Evolutionary conservation across 257 asterid species (phyloP).

Genomic region (Scutellaria barbata): DNA sequence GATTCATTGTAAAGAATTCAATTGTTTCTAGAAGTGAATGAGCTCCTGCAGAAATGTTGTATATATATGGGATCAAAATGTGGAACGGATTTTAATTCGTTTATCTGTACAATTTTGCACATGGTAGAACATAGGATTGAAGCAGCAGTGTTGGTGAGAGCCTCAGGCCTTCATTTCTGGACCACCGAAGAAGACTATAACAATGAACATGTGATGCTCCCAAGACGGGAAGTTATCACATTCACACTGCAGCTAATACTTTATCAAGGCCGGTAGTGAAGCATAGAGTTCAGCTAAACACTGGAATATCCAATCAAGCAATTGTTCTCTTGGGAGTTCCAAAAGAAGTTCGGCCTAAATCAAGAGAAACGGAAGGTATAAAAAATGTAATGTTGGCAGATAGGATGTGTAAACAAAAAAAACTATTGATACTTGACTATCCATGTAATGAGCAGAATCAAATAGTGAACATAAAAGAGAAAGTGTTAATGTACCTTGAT

Average conservation of each 20-base stretch:
- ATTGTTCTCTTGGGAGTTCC: slow-evolving; percentile 95
- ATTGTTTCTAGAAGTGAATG: slow-evolving; percentile 11
- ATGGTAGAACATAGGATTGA: neutral
- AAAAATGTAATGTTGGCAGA: neutral
- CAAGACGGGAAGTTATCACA: slow-evolving; percentile 28
- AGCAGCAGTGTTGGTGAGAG: slow-evolving; percentile 33
- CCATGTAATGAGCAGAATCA: too few species aligned
- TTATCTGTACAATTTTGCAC: slow-evolving; percentile 27
- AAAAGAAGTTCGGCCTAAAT: slow-evolving; percentile 85
- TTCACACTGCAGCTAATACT: slow-evolving; percentile 54
- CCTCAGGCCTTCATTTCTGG: slow-evolving; percentile 24
- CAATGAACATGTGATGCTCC: slow-evolving; percentile 4
- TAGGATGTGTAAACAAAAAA: neutral
- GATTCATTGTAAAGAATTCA: neutral
- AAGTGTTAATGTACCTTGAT: slow-evolving; percentile 62
- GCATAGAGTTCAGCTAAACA: slow-evolving; percentile 89
- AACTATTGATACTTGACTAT: too few species aligned
- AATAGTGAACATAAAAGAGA: neutral
- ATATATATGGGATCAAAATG: slow-evolving; percentile 4
- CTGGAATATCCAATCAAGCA: slow-evolving; percentile 94
- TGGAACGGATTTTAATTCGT: neutral
- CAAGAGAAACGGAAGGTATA: slow-evolving; percentile 30
- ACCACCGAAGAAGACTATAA: slow-evolving; percentile 5
- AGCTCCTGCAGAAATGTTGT: slow-evolving; percentile 7
- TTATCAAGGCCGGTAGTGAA: slow-evolving; percentile 79